Evolutionary conservation across 139 green algal species (phyloP), one percentile per base, ranked within the genome.

Genomic region (Chlorella sp.): DNA sequence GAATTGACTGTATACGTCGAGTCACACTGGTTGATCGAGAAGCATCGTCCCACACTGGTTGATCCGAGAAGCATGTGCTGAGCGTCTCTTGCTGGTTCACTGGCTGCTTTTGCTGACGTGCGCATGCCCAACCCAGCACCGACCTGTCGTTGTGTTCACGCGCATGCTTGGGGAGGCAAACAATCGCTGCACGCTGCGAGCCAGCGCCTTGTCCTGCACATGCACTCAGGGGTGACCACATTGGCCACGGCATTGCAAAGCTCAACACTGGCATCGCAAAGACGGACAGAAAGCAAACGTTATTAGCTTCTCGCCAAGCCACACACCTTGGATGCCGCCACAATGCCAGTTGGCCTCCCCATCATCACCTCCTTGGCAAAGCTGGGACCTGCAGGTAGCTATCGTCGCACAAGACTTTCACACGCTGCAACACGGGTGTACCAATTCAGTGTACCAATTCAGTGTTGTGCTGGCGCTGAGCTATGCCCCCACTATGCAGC

Each of bases 321-420:
- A n/a, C n/a, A n/a, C n/a, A 93, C 96, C 89, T 93, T 96, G 83
- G 94, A 97, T 1, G 98, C 98, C 21, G 96, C 96, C 40, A 99
- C 97, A 3, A 99, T 91, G 19, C 95, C 96, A 1, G 97, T 99
- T 2, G 95, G 97, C 36, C 93, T 92, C 32, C 90, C 84, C 83
- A 96, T 90, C 95, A 99, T 97, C 42, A 98, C 93, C 91, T 99
- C 98, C 73, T 95, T 94, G 26, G 98, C 97, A 91, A 99, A 99
- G 57, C 95, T 97, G 18, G 98, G 98, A 0, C 98, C 98, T 88
- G 84, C 68, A 69, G 11, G n/a, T 18, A 1, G n/a, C n/a, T n/a
- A n/a, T n/a, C 39, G 37, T 53, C 36, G 1, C 5, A 53, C 77
- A 53, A 73, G 11, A 14, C 11, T 14, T 3, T 30, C 15, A 57